Conservation (phyloP, 352 stramenopile species). For the Phytophthora citricola region DNA sequence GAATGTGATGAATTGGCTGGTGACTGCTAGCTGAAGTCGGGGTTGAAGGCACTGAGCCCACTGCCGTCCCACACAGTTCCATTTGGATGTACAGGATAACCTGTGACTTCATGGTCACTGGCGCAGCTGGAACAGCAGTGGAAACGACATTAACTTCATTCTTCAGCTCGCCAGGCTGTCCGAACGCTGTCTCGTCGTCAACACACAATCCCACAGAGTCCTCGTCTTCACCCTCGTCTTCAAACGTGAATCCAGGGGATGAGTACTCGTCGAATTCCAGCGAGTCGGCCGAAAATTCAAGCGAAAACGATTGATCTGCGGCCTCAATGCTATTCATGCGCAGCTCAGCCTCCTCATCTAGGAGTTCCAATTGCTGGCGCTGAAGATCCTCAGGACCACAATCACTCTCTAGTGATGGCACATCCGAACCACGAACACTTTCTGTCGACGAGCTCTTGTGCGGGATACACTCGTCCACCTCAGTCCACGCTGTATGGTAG, state of each 20-base stretch:
- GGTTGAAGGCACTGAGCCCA: conserved; percentile 29
- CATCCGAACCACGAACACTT: conserved; percentile 49
- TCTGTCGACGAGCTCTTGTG: conserved; percentile 36
- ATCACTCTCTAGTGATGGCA: conserved; percentile 34
- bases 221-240: conserved; percentile 50
- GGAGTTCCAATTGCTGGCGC: conserved; percentile 36
- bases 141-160: conserved; percentile 16
- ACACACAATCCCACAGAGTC: conserved; percentile 42
- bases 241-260: conserved; percentile 63
- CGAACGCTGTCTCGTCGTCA: conserved; percentile 38
- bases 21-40: conserved; percentile 27
- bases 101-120: conserved; percentile 41
- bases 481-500: conserved; percentile 85
- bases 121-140: conserved; percentile 12
- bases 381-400: conserved; percentile 25
- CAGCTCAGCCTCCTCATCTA: conserved; percentile 42
- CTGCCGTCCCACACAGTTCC: conserved; percentile 59
- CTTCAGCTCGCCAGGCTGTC: conserved; percentile 28
- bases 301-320: conserved; percentile 59
- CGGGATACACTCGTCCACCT: conserved; percentile 50
- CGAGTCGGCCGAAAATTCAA: conserved; percentile 56
- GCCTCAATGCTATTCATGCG: conserved; percentile 25
- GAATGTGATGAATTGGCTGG: conserved; percentile 54
- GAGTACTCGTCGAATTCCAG: conserved; percentile 68
- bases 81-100: conserved; percentile 85